Base-by-base conservation (phyloP, 2,329 filamentous ascomycete species). In the Pezicula radicicola region DNA sequence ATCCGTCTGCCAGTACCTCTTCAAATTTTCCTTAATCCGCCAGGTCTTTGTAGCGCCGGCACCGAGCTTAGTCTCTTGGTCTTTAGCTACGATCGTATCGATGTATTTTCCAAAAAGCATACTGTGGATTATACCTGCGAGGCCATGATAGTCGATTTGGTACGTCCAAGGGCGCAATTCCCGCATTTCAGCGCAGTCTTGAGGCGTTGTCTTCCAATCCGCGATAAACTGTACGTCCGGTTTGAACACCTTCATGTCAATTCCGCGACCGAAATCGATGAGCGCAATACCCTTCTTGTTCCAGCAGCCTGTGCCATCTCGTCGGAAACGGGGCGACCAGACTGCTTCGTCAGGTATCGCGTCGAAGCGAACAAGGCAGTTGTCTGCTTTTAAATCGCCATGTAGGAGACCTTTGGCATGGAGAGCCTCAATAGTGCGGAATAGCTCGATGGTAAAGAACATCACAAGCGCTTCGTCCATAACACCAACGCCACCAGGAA, bases 41-140 rank as follows among this genome's bases (percentile, higher is more conserved):
- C 96, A 97, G 45, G 79, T 84, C 65, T 88, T 85, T 7, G 70
- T 68, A 2, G 72, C 75, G 2, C 70, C 73, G 3, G 76, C 76
- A n/a, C 80, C 81, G 2, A 86, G 70, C 1, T 77, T 78, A 15
- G 77, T 79, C 27, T 74, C 53, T 42, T 60, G 80, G 75, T 61
- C 72, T 27, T 45, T 45, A 6, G 19, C 77, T 35, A 80, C 77
- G 48, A 80, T 72, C 1, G 91, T 95, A 66, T 96, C 90, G 63
- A 99, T 94, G 71, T 97, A 97, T 65, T 89, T 91, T 9, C 94
- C 93, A 66, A 97, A 99, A 3, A 99, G 80, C 61, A 99, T 80
- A 41, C 84, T 87, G 71, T 99, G 91, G 4, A 97, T 77, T 21
- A 90, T 89, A 4, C 91, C 91, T 0, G 94, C 94, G 0, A 97